These are phyloP conservation scores for Saitoella complicata DNA, from an alignment of 805 yeast genomes.

Conservation along the genomic window DNA sequence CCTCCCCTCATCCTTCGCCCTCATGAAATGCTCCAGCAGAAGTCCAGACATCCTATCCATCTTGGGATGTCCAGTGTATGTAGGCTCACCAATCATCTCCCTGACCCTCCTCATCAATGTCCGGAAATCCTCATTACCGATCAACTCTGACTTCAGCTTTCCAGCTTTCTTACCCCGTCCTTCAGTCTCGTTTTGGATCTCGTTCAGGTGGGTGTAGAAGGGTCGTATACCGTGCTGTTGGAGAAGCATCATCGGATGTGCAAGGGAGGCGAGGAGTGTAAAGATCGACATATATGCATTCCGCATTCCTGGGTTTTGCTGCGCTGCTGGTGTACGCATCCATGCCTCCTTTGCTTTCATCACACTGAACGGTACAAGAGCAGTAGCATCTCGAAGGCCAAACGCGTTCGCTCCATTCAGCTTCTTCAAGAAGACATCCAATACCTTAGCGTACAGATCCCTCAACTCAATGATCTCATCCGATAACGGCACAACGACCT, in stretches of 20 bases:
- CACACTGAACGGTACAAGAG: slow-evolving; percentile 53
- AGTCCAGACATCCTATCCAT: slow-evolving; percentile 6
- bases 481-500: slow-evolving; percentile 38
- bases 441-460: slow-evolving; percentile 41
- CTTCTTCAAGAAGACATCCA: slow-evolving; percentile 45
- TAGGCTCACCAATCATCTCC: slow-evolving; percentile 23
- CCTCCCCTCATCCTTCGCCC: slow-evolving; percentile 17
- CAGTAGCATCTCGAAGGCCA: slow-evolving; percentile 47
- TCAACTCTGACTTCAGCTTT: slow-evolving; percentile 53
- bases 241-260: slow-evolving; percentile 34
- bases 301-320: slow-evolving; percentile 9
- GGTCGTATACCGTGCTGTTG: slow-evolving; percentile 71
- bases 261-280: slow-evolving; percentile 50
- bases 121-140: slow-evolving; percentile 33
- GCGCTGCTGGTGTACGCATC: slow-evolving; percentile 1
- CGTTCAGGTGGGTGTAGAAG: slow-evolving; percentile 49
- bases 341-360: slow-evolving; percentile 48
- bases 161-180: slow-evolving; percentile 24
- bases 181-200: slow-evolving; percentile 24
- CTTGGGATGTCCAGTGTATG: slow-evolving; percentile 54
- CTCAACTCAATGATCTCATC: slow-evolving; percentile 41
- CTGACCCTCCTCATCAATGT: slow-evolving; percentile 32
- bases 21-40: slow-evolving; percentile 10
- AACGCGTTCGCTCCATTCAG: slow-evolving; percentile 48
- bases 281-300: slow-evolving; percentile 18